A percentile compares a stretch with the other conserved stretches of the same genome.
Evolutionary conservation across 1,139 yeast genomes (phyloP).

Genomic region (Blastobotrys illinoisensis): DNA sequence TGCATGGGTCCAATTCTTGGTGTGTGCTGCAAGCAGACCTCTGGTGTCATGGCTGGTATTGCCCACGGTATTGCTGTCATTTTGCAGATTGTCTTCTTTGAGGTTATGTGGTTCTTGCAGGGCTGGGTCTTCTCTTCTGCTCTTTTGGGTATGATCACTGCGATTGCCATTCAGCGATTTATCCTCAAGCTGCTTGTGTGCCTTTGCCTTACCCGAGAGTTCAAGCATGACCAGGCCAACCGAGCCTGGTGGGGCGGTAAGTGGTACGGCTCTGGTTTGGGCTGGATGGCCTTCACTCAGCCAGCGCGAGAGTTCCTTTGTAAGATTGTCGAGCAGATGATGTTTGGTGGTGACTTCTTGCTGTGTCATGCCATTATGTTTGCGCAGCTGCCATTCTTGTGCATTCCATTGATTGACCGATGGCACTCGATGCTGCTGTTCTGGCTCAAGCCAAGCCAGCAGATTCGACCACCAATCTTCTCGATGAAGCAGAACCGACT

Average conservation of each 20-base stretch:
- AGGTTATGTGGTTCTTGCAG: conserved; percentile 96
- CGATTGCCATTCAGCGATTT: conserved; percentile 82
- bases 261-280: conserved; percentile 95
- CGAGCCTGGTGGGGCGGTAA: conserved; percentile 99
- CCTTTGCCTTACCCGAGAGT: conserved; percentile 84
- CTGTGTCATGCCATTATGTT: conserved; percentile 86
- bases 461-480: conserved; percentile 97
- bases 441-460: conserved; percentile 98
- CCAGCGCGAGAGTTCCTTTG: conserved; percentile 95
- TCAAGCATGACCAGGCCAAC: conserved; percentile 93
- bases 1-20: conserved; percentile 96
- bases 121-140: conserved; percentile 85
- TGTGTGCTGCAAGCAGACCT: conserved; percentile 95
- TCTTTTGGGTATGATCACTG: conserved; percentile 79
- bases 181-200: conserved; percentile 81
- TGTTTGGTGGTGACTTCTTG: conserved; percentile 94
- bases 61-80: conserved; percentile 94
- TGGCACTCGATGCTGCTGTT: conserved; percentile 98
- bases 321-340: conserved; percentile 88
- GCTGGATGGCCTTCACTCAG: conserved; percentile 94
- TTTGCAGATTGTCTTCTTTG: conserved; percentile 77
- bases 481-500: conserved; percentile 95
- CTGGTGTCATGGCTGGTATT: conserved; percentile 93
- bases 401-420: conserved; percentile 86
- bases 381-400: conserved; percentile 81